Conservation (phyloP, 176 grass and related monocot genomes). For the Zoysia pacifica region DNA sequence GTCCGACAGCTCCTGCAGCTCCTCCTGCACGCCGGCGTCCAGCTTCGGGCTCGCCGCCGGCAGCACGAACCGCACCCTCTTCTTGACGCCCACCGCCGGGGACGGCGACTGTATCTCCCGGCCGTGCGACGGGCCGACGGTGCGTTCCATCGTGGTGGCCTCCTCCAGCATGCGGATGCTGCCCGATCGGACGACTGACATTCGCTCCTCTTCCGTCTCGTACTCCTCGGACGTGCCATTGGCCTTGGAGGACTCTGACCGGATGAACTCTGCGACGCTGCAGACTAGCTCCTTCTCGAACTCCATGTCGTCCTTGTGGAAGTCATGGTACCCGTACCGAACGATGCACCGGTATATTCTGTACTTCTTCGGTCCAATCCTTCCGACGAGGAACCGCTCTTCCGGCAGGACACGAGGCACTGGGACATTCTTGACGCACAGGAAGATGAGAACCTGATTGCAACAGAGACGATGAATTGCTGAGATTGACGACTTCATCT, state of each 20-base stretch:
- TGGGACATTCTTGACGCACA: conserved; percentile 88
- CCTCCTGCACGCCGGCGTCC: conserved; percentile 62
- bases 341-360: conserved; percentile 90
- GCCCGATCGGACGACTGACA: conserved; percentile 71
- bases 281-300: conserved; percentile 90
- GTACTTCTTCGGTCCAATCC: conserved; percentile 88
- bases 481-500: not conserved
- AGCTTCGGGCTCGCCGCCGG: conserved; percentile 64
- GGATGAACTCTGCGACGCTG: conserved; percentile 96
- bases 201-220: conserved; percentile 63
- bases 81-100: conserved; percentile 34
- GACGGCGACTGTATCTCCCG: conserved; percentile 49
- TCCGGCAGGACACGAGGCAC: conserved; percentile 68
- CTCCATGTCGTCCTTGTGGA: conserved; percentile 87
- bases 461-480: not conserved
- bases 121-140: conserved; percentile 40
- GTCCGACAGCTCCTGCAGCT: conserved; percentile 80
- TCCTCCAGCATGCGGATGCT: conserved; percentile 69
- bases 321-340: conserved; percentile 87
- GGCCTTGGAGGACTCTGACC: conserved; percentile 41
- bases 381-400: conserved; percentile 79
- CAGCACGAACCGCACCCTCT: conserved; percentile 85
- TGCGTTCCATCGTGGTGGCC: conserved; percentile 31
- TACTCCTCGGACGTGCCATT: conserved; percentile 31
- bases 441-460: conserved; percentile 83